A percentile compares a stretch with the other conserved stretches of the same genome.
These are phyloP conservation scores for Bipolaris sorokiniana DNA, from an alignment of 2,329 filamentous ascomycete species.

Conservation along the genomic window DNA sequence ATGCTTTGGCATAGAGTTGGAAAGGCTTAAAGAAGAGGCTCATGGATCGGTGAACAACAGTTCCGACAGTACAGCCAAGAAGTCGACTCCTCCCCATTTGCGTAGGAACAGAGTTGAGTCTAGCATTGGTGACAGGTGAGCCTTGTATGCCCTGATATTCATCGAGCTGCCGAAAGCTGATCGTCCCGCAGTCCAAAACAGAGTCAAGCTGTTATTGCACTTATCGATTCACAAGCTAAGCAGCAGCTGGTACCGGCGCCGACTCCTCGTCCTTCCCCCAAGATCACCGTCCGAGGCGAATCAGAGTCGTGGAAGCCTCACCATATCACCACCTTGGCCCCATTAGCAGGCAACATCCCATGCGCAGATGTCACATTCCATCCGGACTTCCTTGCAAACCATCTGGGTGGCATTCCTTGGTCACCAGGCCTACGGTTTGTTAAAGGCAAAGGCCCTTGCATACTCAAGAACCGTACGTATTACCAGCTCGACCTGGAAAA, in stretches of 20 bases:
- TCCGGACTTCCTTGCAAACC: slow-evolving; percentile 46
- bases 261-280: slow-evolving; percentile 21
- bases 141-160: not conserved
- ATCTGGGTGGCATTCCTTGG: slow-evolving; percentile 49
- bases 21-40: slow-evolving; percentile 22
- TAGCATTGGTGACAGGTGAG: slow-evolving; percentile 11
- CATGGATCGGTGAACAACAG: slow-evolving; percentile 10
- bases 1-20: slow-evolving; percentile 23
- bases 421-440: slow-evolving; percentile 52
- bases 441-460: slow-evolving; percentile 23
- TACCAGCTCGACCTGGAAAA: slow-evolving; percentile 48
- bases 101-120: slow-evolving; percentile 11
- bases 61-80: slow-evolving; percentile 12
- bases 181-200: slow-evolving; percentile 6
- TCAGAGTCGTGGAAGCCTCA: slow-evolving; percentile 45
- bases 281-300: no score
- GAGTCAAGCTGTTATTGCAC: not conserved
- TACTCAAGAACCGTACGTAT: slow-evolving; percentile 49
- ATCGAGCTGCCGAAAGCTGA: slow-evolving; percentile 4
- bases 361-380: slow-evolving; percentile 45
- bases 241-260: slow-evolving; percentile 7
- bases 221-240: slow-evolving; percentile 18
- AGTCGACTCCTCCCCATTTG: slow-evolving; percentile 29
- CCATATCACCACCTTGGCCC: slow-evolving; percentile 43
- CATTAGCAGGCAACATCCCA: slow-evolving; percentile 33